Percentiles rank a stretch among this genome's conserved stretches.
Evolutionary conservation across 2,329 filamentous ascomycete species (phyloP).

Genomic region (Epichloe festucae): DNA sequence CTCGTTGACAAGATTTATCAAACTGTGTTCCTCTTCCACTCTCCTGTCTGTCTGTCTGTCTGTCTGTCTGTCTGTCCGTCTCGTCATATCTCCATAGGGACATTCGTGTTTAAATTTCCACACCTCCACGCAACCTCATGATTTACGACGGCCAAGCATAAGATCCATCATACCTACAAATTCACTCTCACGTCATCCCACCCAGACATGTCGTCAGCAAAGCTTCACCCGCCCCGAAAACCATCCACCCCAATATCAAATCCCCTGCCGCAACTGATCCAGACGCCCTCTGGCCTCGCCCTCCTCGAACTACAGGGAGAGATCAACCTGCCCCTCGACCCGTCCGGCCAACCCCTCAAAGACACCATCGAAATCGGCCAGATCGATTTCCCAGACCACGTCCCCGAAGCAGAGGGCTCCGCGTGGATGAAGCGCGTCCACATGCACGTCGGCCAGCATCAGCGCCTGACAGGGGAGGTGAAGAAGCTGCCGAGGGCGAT

Average conservation of each 20-base stretch:
- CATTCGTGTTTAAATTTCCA: too few relatives aligned
- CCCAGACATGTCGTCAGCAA: constrained; percentile 21
- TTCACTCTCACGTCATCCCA: background rate
- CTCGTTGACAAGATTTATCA: background rate
- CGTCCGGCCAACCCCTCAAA: constrained; percentile 17
- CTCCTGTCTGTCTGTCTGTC: background rate
- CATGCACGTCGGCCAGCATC: constrained; percentile 77
- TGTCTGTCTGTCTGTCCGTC: too few relatives aligned
- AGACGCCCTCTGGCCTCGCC: constrained; percentile 80
- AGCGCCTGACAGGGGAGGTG: constrained; percentile 78
- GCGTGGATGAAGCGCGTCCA: constrained; percentile 87
- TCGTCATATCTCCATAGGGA: too few relatives aligned
- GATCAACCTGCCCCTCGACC: constrained; percentile 55
- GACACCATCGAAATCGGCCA: constrained; percentile 44
- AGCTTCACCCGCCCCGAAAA: constrained; percentile 28
- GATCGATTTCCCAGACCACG: constrained; percentile 67
- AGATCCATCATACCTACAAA: background rate
- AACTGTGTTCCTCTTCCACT: background rate
- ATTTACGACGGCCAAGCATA: too few relatives aligned
- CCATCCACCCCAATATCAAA: constrained; percentile 17
- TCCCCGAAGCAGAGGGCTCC: constrained; percentile 31
- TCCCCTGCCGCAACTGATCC: constrained; percentile 68
- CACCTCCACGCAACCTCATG: too few relatives aligned
- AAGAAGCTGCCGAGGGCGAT: constrained; percentile 72
- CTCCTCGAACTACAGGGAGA: constrained; percentile 87